Conservation (phyloP, 495 filamentous ascomycete genomes). For the Chaetomium cochliodes region DNA sequence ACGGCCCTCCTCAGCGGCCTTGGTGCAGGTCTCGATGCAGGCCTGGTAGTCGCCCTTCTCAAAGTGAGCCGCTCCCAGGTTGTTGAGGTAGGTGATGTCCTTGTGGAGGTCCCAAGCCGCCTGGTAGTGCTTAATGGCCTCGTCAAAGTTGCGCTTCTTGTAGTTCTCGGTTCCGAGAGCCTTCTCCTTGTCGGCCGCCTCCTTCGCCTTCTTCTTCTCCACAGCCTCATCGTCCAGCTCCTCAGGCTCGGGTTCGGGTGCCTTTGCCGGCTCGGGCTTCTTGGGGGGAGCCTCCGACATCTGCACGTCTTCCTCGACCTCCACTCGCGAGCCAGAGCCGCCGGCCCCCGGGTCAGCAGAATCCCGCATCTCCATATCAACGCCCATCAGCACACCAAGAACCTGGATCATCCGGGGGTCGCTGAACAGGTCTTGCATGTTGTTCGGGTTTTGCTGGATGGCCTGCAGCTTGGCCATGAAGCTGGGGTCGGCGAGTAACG, state of each 20-base stretch:
- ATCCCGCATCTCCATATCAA: conserved; percentile 84
- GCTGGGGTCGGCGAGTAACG: conserved; percentile 73
- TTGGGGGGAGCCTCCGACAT: conserved; percentile 65
- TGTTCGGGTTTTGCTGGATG: conserved; percentile 75
- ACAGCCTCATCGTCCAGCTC: conserved; percentile 75
- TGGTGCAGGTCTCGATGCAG: conserved; percentile 79
- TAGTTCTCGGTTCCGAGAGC: conserved; percentile 90
- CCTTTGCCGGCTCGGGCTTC: conserved; percentile 42
- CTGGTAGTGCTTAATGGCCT: conserved; percentile 89
- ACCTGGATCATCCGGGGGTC: conserved; percentile 94
- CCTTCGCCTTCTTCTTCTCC: conserved; percentile 85
- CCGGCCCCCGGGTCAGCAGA: conserved; percentile 49
- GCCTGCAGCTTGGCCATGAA: conserved; percentile 90
- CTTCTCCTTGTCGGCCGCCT: conserved; percentile 92
- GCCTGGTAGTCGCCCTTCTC: conserved; percentile 92
- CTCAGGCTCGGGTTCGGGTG: conserved; percentile 57
- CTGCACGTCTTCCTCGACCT: conserved; percentile 69
- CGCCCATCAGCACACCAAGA: conserved; percentile 86
- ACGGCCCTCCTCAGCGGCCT: conserved; percentile 86
- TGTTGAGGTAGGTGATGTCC: conserved; percentile 97
- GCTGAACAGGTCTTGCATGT: conserved; percentile 72
- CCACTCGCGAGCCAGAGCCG: conserved; percentile 46
- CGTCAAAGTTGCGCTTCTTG: conserved; percentile 95
- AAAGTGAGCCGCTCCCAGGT: conserved; percentile 88
- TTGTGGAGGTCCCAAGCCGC: conserved; percentile 94